phyloP scores from a whole-genome alignment of 2,329 filamentous ascomycete genomes.

The Aspergillus vadensis region DNA sequence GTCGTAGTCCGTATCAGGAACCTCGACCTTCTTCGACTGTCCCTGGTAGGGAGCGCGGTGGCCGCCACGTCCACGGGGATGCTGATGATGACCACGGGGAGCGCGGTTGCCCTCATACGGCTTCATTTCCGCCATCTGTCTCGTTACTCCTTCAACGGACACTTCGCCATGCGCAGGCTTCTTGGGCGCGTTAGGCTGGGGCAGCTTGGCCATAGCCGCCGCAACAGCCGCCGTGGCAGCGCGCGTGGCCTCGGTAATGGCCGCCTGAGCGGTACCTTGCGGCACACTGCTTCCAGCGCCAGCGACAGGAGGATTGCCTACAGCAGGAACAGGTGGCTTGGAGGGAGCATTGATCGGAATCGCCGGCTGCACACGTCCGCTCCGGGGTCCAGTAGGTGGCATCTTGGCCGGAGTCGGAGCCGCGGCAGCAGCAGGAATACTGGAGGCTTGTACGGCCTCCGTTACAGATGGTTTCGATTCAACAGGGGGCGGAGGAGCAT shows the following conservation, averaged over 20 bases:
- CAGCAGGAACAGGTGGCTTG: conserved; percentile 35
- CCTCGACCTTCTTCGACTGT: conserved; percentile 71
- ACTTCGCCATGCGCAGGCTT: conserved; percentile 35
- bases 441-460: conserved; percentile 37
- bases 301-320: conserved; percentile 32
- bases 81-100: conserved; percentile 43
- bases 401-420: conserved; percentile 25
- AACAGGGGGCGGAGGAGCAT: conserved; percentile 39
- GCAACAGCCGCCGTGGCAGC: conserved; percentile 55
- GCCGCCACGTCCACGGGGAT: conserved; percentile 51
- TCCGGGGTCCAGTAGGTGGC: conserved; percentile 39
- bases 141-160: conserved; percentile 46
- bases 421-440: conserved; percentile 27
- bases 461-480: conserved; percentile 43
- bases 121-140: conserved; percentile 50
- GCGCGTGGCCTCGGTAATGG: conserved; percentile 51
- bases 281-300: conserved; percentile 28
- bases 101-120: conserved; percentile 43
- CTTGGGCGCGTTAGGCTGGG: conserved; percentile 41
- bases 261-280: conserved; percentile 36
- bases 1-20: conserved; percentile 89
- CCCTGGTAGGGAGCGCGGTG: conserved; percentile 47
- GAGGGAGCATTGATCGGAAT: conserved; percentile 46
- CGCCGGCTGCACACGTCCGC: conserved; percentile 48
- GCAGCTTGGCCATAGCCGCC: conserved; percentile 54